Base-by-base conservation (phyloP, 78 protist species). In the Mastigamoeba balamuthi region DNA sequence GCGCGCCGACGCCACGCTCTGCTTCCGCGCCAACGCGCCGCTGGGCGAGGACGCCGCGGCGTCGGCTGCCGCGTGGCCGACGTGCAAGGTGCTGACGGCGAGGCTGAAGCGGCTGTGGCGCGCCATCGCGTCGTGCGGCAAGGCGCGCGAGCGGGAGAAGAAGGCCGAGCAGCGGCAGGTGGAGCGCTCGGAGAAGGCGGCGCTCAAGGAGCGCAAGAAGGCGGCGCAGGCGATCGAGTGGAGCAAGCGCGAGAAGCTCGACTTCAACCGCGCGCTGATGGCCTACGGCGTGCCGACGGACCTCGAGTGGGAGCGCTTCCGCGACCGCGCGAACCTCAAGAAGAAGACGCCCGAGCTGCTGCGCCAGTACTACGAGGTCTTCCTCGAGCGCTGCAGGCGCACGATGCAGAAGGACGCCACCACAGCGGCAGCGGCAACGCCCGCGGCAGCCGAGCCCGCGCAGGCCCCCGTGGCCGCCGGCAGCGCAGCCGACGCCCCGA, bases 161-260 rank as follows among this genome's bases (percentile, higher is more conserved):
- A 29, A 41, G 9, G 64, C 40, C 27, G n/a, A 36, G 33, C 73
- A 76, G 75, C 38, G 72, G 23, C 72, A 8, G 7, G 83, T 58
- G 37, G n/a, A n/a, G n/a, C 48, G 70, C 38, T 75, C 52, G 64
- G 36, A 38, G 72, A 69, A 72, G 37, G 52, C 39, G 9, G 81
- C 39, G 43, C 76, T 68, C 1, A 81, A 81, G 29, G 30, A 68
- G 23, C 69, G 70, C 35, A 76, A 38, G 65, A 63, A 67, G 25
- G 44, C 73, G 6, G 87, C 77, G n/a, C 77, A 42, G 36, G 38
- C 40, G 29, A 29, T 38, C 0, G 82, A 83, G n/a, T 83, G 87
- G 87, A 73, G 80, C 27, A 83, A 83, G 39, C 53, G 87, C 41
- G 87, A 83, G 48, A 76, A 77, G 33, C 29, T 30, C 28, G 83